These are phyloP conservation scores for Chenopodium quinoa DNA, from an alignment of 148 eudicot genomes.

Conservation along the genomic window DNA sequence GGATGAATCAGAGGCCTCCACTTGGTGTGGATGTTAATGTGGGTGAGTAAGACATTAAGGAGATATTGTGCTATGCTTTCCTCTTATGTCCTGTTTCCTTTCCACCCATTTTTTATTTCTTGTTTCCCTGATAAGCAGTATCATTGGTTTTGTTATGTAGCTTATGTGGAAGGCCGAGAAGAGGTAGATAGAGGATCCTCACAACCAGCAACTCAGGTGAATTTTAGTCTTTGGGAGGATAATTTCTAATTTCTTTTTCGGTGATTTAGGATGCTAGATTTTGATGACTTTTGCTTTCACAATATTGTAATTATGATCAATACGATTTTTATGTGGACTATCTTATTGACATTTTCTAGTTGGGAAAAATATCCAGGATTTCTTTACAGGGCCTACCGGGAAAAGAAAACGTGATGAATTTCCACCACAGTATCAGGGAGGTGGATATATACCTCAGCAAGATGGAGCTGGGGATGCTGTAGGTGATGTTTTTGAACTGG, in stretches of 20 bases:
- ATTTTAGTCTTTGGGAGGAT: background rate
- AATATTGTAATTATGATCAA: constrained; percentile 3
- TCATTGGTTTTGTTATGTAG: constrained; percentile 31
- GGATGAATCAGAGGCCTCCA: constrained; percentile 80
- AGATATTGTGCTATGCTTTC: constrained; percentile 12
- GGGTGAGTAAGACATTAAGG: constrained; percentile 49
- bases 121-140: background rate
- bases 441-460: constrained; percentile 84
- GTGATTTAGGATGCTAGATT: background rate
- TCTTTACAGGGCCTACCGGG: constrained; percentile 61
- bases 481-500: constrained; percentile 52
- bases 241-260: background rate
- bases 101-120: background rate
- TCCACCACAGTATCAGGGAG: constrained; percentile 48
- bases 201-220: constrained; percentile 75
- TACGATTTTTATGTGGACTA: background rate
- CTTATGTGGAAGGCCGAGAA: constrained; percentile 85
- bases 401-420: constrained; percentile 83
- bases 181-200: constrained; percentile 61
- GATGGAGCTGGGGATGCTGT: constrained; percentile 76
- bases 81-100: constrained; percentile 2
- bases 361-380: constrained; percentile 51
- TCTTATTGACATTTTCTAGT: constrained; percentile 14
- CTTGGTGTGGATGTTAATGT: constrained; percentile 74
- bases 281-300: background rate